A percentile compares a stretch with the other conserved stretches of the same genome.
phyloP scores from a whole-genome alignment of 1,139 yeast genomes.

The Scheffersomyces stambukii region DNA sequence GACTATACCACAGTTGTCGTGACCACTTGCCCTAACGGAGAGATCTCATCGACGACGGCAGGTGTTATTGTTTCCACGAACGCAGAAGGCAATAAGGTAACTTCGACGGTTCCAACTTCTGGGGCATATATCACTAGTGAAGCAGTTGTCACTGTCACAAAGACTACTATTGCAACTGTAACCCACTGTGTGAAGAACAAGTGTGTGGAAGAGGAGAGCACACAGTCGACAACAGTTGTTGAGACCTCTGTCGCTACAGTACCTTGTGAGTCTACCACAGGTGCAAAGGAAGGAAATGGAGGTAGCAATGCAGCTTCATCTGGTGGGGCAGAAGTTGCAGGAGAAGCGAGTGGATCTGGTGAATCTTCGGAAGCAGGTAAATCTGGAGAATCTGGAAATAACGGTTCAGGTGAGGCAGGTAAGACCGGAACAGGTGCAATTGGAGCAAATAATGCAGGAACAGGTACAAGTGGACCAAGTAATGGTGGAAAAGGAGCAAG shows the following conservation, averaged over 20 bases:
- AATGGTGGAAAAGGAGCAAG: too few relatives aligned
- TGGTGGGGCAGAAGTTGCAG: too few relatives aligned
- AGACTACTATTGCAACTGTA: neutral
- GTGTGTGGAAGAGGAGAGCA: slow-evolving; percentile 2
- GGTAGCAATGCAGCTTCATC: too few relatives aligned
- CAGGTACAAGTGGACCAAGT: too few relatives aligned
- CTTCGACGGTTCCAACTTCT: slow-evolving; percentile 3
- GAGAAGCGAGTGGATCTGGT: too few relatives aligned
- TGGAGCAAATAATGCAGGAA: too few relatives aligned
- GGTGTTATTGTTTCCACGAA: slow-evolving; percentile 1
- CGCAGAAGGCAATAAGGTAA: slow-evolving; percentile 1
- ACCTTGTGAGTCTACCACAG: slow-evolving; percentile 1
- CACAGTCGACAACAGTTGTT: neutral
- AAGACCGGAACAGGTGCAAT: too few relatives aligned
- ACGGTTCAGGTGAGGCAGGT: too few relatives aligned
- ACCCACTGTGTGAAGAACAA: slow-evolving; percentile 4
- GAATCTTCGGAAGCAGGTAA: too few relatives aligned
- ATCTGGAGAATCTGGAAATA: too few relatives aligned
- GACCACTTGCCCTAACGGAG: neutral
- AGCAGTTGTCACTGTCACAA: neutral
- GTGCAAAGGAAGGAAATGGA: too few relatives aligned
- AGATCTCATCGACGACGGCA: slow-evolving; percentile 1
- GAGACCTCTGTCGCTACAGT: slow-evolving; percentile 2
- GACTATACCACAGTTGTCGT: slow-evolving; percentile 2
- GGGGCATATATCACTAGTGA: slow-evolving; percentile 2